Percentiles rank a stretch among this genome's conserved stretches.
Conservation (phyloP, 805 yeast genomes). For the Jamesozyma gamospora region DNA sequence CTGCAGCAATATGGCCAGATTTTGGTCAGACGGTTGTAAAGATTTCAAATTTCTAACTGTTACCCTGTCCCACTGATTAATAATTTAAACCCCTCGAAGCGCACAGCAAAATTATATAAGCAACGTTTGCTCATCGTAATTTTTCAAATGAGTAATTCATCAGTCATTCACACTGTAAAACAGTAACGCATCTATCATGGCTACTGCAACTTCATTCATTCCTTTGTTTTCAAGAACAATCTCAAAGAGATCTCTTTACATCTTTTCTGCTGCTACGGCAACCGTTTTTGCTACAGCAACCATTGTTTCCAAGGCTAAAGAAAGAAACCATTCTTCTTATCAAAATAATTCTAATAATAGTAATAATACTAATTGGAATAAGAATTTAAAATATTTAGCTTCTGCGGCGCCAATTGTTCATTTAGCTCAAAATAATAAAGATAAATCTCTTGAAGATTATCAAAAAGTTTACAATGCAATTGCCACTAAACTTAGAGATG, state of each 20-base stretch:
- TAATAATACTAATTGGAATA: conserved; percentile 7
- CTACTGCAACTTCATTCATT: conserved; percentile 8
- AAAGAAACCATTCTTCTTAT: conserved; percentile 6
- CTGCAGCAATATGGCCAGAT: no score
- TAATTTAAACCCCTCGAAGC: no score
- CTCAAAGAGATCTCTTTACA: conserved; percentile 16
- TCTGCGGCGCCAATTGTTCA: conserved; percentile 31
- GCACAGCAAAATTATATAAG: no score
- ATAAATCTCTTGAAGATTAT: conserved; percentile 38
- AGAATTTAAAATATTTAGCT: conserved; percentile 17
- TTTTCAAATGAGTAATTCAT: no score
- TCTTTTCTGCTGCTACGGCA: conserved; percentile 24
- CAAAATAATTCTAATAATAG: conserved; percentile 14
- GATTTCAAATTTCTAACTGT: no score
- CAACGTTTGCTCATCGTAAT: no score
- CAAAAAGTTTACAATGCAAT: conserved; percentile 63
- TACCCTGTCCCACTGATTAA: no score
- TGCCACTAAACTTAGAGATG: conserved; percentile 50
- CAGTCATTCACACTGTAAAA: no score
- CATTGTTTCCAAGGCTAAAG: conserved; percentile 12
- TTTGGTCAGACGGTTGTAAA: no score
- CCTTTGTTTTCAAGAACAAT: conserved; percentile 14
- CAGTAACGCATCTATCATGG: no score
- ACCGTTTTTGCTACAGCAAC: conserved; percentile 27
- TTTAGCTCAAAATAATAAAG: conserved; percentile 27